phyloP scores from a whole-genome alignment of 441 rosid genomes.

The Pelargonium fulgidum region DNA sequence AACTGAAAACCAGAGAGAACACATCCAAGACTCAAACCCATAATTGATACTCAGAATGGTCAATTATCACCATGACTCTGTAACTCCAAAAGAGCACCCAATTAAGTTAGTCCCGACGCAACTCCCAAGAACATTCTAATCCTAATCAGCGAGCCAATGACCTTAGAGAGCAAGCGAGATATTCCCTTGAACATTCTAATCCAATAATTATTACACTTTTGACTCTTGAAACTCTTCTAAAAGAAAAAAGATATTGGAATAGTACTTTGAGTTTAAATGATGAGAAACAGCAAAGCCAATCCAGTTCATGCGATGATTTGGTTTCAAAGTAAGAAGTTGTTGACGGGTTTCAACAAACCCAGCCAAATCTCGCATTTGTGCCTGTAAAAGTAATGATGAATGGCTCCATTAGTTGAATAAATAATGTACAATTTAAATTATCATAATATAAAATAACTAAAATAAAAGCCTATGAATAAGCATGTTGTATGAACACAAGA shows the following conservation, averaged over 20 bases:
- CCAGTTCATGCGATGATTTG: conserved; percentile 99
- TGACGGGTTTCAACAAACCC: conserved; percentile 99
- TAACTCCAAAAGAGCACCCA: not conserved
- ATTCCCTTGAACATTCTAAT: no score
- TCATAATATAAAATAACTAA: not conserved
- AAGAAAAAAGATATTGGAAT: conserved; percentile 21
- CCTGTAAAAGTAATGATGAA: conserved; percentile 45
- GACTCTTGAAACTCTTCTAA: not conserved
- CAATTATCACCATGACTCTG: not conserved
- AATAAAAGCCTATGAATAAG: not conserved
- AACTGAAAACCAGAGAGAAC: no score
- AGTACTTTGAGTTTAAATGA: conserved; percentile 83
- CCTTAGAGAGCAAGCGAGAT: no score
- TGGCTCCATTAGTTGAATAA: not conserved
- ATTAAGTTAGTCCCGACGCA: not conserved
- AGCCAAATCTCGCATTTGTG: conserved; percentile 97
- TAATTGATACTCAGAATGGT: not conserved
- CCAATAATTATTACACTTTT: no score
- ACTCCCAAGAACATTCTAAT: not conserved
- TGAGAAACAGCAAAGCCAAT: conserved; percentile 99
- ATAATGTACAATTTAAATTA: not conserved
- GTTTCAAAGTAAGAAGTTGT: conserved; percentile 85
- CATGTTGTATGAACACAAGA: not conserved
- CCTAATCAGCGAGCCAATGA: not conserved
- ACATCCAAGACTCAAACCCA: no score